phyloP scores from a whole-genome alignment of 164 flowering plant species.

The Echeveria elegans region DNA sequence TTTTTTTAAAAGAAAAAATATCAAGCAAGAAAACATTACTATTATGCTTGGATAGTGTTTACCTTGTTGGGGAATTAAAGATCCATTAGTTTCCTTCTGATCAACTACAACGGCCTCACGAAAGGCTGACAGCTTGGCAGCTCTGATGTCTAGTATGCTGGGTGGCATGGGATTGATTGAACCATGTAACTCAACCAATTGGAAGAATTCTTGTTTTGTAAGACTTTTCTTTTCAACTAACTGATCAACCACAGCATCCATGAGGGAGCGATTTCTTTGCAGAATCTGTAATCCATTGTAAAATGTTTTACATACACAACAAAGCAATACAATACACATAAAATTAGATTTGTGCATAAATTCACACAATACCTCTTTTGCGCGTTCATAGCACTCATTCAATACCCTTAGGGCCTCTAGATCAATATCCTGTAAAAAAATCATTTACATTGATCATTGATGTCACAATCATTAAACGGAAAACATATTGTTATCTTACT shows the following conservation, averaged over 20 bases:
- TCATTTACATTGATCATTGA: neutral
- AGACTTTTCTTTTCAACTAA: slow-evolving; percentile 68
- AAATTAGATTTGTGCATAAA: neutral
- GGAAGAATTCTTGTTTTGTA: slow-evolving; percentile 62
- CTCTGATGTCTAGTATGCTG: slow-evolving; percentile 51
- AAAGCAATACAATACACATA: neutral
- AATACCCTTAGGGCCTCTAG: slow-evolving; percentile 60
- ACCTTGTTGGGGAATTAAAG: neutral
- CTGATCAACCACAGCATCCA: slow-evolving; percentile 66
- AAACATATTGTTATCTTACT: too few species aligned
- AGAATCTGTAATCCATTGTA: slow-evolving; percentile 47
- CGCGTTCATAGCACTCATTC: slow-evolving; percentile 56
- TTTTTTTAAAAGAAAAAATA: neutral
- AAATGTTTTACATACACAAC: neutral
- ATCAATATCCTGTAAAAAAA: slow-evolving; percentile 62
- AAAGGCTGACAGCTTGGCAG: slow-evolving; percentile 39
- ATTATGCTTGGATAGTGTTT: neutral
- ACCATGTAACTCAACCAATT: slow-evolving; percentile 59
- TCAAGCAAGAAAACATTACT: neutral
- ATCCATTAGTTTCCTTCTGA: slow-evolving; percentile 20
- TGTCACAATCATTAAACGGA: too few species aligned
- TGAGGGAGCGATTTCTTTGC: slow-evolving; percentile 42
- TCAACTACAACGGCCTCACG: slow-evolving; percentile 32
- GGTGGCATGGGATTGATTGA: slow-evolving; percentile 49
- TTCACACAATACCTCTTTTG: slow-evolving; percentile 59